Conservation (phyloP, 2,329 filamentous ascomycete species). For the Microsporum canis region DNA sequence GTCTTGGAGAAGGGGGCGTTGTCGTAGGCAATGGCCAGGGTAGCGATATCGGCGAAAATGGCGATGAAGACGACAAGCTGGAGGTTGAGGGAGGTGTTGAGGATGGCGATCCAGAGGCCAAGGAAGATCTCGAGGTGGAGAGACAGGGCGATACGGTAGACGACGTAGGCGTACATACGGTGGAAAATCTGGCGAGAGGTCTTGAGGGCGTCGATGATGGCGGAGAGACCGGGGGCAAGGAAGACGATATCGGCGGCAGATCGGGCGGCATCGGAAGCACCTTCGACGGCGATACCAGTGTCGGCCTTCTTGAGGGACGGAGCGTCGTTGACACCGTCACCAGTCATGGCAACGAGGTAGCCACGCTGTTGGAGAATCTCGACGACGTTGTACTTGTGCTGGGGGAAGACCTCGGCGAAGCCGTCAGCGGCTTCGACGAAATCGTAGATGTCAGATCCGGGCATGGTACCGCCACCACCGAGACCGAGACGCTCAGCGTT, state of each 20-base stretch:
- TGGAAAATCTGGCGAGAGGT: conserved; percentile 92
- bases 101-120: conserved; percentile 79
- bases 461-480: conserved; percentile 82
- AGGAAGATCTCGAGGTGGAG: conserved; percentile 87
- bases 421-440: conserved; percentile 92
- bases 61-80: conserved; percentile 87
- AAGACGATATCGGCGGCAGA: conserved; percentile 91
- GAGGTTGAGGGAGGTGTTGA: conserved; percentile 74
- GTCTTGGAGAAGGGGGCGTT: conserved; percentile 77
- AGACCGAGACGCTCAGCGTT: conserved; percentile 87
- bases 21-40: conserved; percentile 84
- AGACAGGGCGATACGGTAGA: conserved; percentile 87
- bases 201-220: conserved; percentile 86
- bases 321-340: conserved; percentile 90
- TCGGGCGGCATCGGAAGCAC: conserved; percentile 79
- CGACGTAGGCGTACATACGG: conserved; percentile 92
- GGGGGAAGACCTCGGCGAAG: conserved; percentile 88
- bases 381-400: conserved; percentile 91
- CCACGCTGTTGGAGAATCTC: conserved; percentile 89
- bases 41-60: conserved; percentile 88
- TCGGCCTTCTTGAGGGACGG: conserved; percentile 92
- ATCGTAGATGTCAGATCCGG: conserved; percentile 86
- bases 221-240: conserved; percentile 78
- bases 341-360: conserved; percentile 90
- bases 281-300: conserved; percentile 89